Evolutionary conservation across 331 rosid genomes (phyloP), one percentile per base, ranked within the genome.

Genomic region (Rhamnella rubrinervis): DNA sequence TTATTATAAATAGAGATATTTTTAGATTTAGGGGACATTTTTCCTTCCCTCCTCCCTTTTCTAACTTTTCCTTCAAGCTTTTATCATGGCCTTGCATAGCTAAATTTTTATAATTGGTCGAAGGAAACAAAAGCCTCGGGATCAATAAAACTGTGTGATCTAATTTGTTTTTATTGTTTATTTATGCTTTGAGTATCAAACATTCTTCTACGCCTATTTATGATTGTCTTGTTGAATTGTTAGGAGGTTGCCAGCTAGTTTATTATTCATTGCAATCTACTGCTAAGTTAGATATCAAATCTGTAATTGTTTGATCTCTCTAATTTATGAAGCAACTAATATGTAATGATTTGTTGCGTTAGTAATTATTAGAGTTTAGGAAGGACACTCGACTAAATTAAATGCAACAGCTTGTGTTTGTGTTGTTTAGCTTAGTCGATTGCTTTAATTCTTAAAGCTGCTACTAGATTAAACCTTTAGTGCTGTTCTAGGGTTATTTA

Each of bases 231-330:
- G n/a, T n/a, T n/a, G n/a, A n/a, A n/a, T n/a, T n/a, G n/a, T n/a
- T n/a, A n/a, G n/a, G n/a, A n/a, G n/a, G n/a, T n/a, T n/a, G n/a
- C n/a, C n/a, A n/a, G n/a, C n/a, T n/a, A n/a, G n/a, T n/a, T n/a
- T n/a, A n/a, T n/a, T n/a, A n/a, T n/a, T n/a, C n/a, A n/a, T n/a
- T n/a, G n/a, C n/a, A n/a, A n/a, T n/a, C n/a, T n/a, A n/a, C n/a
- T n/a, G n/a, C n/a, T n/a, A n/a, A n/a, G n/a, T n/a, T n/a, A n/a
- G n/a, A n/a, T n/a, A n/a, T n/a, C n/a, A n/a, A n/a, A n/a, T n/a
- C n/a, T n/a, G 21, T 58, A 58, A 58, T 58, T 58, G 63, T 58
- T 58, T 58, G 63, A 58, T 58, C 63, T 26, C 35, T 58, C 31
- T 58, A 58, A 58, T 58, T 58, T 58, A 11, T 58, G 63, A 58